Evolutionary conservation across 768 basidiomycete species (phyloP), one percentile per base, ranked within the genome.

Genomic region (Tulasnella sp.): DNA sequence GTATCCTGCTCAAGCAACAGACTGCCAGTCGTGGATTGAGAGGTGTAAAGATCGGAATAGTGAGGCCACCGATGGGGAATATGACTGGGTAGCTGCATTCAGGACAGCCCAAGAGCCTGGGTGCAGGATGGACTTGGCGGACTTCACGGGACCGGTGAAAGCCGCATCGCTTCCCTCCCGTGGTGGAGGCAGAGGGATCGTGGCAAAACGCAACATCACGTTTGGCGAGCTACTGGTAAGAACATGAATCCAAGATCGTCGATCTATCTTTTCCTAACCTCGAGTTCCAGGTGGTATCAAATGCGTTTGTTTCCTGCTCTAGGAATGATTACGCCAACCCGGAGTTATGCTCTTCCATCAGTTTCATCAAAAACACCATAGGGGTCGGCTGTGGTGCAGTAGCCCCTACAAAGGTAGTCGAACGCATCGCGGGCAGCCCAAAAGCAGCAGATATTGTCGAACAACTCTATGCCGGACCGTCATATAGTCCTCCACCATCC

Each of bases 141-240:
- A 80, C 14, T 80, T 50, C 40, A 77, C 75, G 2, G 81, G 80
- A 37, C 76, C 80, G 4, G 64, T 82, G 22, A 22, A 77, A 28
- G 81, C 78, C 14, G n/a, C 48, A 16, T 28, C 75, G 28, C 60
- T 82, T 31, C 31, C 74, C 6, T 48, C 60, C 7, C 41, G 80
- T 18, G 81, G 81, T 42, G 81, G 81, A 24, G 81, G 81, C 1
- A 81, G 81, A 44, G 80, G 81, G 18, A 37, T 82, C n/a, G 72
- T 82, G 37, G 76, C 82, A 22, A 82, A 77, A 14, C 31, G 80
- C 28, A 69, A 78, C 18, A 58, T 82, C 16, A 48, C 48, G 44
- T 31, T 48, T 14, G 74, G 72, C 1, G 73, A 81, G 74, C 72
- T 82, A 6, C 72, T 82, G 34, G 74, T 78, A 34, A 80, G 77